Conservation (phyloP, 2,329 filamentous ascomycete species). For the Rosellinia necatrix region DNA sequence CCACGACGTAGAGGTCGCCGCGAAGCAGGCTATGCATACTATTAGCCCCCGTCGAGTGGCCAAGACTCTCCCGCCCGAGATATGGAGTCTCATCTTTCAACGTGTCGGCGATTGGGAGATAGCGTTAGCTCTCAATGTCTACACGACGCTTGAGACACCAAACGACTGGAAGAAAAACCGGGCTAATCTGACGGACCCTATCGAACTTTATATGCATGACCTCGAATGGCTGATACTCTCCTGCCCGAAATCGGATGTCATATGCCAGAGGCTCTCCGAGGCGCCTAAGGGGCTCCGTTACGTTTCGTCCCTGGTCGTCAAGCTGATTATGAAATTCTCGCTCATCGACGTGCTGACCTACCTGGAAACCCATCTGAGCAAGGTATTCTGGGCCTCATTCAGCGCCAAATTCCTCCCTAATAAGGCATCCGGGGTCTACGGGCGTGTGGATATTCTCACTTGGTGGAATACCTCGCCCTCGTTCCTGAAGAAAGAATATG, state of each 20-base stretch:
- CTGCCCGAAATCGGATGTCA: slow-evolving; percentile 64
- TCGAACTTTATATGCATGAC: slow-evolving; percentile 74
- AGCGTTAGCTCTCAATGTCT: slow-evolving; percentile 78
- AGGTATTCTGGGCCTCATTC: slow-evolving; percentile 80
- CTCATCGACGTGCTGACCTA: slow-evolving; percentile 79
- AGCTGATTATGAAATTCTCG: slow-evolving; percentile 89
- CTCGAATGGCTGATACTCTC: slow-evolving; percentile 86
- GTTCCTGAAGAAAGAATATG: slow-evolving; percentile 86
- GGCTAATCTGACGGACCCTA: slow-evolving; percentile 55
- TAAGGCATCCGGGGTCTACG: slow-evolving; percentile 86
- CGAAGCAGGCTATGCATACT: slow-evolving; percentile 47
- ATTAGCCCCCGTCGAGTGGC: slow-evolving; percentile 44
- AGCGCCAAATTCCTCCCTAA: slow-evolving; percentile 85
- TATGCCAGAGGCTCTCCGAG: slow-evolving; percentile 74
- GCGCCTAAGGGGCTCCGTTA: slow-evolving; percentile 72
- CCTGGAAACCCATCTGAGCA: slow-evolving; percentile 64
- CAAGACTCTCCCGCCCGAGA: slow-evolving; percentile 73
- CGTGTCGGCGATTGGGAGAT: slow-evolving; percentile 89
- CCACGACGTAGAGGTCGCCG: slow-evolving; percentile 66
- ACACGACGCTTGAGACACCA: slow-evolving; percentile 76
- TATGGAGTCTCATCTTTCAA: slow-evolving; percentile 89
- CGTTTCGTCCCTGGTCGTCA: slow-evolving; percentile 80
- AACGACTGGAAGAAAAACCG: slow-evolving; percentile 45
- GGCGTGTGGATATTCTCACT: slow-evolving; percentile 80
- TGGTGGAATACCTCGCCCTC: slow-evolving; percentile 88